Conservation (phyloP, 2,329 filamentous ascomycete species). For the Lecanicillium sp. region DNA sequence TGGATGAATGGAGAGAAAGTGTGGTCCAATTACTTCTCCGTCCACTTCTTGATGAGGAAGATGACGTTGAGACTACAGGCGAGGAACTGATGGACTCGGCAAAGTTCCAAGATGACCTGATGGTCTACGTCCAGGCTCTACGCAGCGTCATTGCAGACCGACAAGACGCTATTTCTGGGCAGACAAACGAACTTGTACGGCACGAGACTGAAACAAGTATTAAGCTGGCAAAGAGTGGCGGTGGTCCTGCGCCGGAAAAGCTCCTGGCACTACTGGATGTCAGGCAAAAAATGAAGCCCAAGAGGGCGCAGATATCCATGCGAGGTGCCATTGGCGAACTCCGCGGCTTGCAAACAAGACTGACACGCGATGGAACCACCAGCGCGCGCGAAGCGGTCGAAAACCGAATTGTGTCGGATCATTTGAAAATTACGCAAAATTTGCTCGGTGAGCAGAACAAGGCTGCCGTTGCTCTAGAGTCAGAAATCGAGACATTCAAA, state of each 20-base stretch:
- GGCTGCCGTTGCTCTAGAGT: constrained; percentile 41
- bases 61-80: constrained; percentile 65
- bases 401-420: constrained; percentile 52
- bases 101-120: constrained; percentile 79
- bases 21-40: constrained; percentile 65
- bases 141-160: constrained; percentile 73
- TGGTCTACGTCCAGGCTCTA: constrained; percentile 76
- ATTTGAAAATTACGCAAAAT: constrained; percentile 54
- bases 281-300: constrained; percentile 41
- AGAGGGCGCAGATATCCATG: constrained; percentile 52
- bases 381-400: constrained; percentile 56
- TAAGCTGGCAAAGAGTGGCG: constrained; percentile 49
- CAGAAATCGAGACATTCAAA: constrained; percentile 70
- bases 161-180: constrained; percentile 66
- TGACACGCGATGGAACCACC: constrained; percentile 17
- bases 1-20: constrained; percentile 68
- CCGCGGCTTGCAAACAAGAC: constrained; percentile 57
- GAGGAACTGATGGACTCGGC: constrained; percentile 87
- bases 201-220: constrained; percentile 62
- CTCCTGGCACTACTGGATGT: constrained; percentile 42
- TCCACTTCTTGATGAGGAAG: constrained; percentile 77
- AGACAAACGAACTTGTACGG: constrained; percentile 65
- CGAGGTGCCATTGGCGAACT: constrained; percentile 63
- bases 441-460: constrained; percentile 45
- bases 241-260: constrained; percentile 64